These are phyloP conservation scores for Crucibulum laeve DNA, from an alignment of 768 basidiomycete species.

Conservation along the genomic window DNA sequence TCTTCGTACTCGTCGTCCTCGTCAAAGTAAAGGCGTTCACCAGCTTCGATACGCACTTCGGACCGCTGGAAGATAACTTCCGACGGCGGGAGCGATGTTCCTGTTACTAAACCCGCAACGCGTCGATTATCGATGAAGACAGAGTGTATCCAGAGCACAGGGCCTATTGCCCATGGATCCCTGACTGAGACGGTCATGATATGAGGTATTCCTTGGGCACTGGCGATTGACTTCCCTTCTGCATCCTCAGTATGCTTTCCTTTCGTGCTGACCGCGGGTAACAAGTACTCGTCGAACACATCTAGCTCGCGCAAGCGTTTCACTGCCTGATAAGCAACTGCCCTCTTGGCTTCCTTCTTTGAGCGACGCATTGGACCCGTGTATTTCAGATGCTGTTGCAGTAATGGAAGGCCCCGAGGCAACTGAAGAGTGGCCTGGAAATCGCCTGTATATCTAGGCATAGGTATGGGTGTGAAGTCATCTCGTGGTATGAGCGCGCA, in stretches of 20 bases:
- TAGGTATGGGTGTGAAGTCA: constrained; percentile 54
- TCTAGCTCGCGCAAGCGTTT: constrained; percentile 63
- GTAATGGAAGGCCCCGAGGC: constrained; percentile 63
- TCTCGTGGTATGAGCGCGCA: constrained; percentile 77
- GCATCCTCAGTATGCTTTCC: constrained; percentile 48
- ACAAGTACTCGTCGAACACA: constrained; percentile 78
- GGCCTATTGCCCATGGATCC: constrained; percentile 62
- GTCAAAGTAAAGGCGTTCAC: constrained; percentile 33
- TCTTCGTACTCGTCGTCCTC: constrained; percentile 41
- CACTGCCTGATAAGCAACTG: constrained; percentile 77
- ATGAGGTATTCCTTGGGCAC: constrained; percentile 41
- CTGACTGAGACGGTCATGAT: constrained; percentile 57
- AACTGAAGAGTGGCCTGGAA: constrained; percentile 57
- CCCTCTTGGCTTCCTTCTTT: constrained; percentile 81
- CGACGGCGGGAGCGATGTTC: constrained; percentile 46
- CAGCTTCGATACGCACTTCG: constrained; percentile 28
- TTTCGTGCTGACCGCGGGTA: constrained; percentile 57
- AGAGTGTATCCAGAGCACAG: constrained; percentile 60
- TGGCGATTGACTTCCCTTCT: constrained; percentile 40
- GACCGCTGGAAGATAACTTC: constrained; percentile 32
- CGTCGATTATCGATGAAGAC: constrained; percentile 45
- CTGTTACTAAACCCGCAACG: constrained; percentile 64
- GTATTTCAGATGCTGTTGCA: constrained; percentile 47
- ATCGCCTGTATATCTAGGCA: constrained; percentile 59
- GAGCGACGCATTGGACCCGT: constrained; percentile 56